Evolutionary conservation across 495 filamentous ascomycete genomes (phyloP).

Genomic region (Cairneyella variabilis): DNA sequence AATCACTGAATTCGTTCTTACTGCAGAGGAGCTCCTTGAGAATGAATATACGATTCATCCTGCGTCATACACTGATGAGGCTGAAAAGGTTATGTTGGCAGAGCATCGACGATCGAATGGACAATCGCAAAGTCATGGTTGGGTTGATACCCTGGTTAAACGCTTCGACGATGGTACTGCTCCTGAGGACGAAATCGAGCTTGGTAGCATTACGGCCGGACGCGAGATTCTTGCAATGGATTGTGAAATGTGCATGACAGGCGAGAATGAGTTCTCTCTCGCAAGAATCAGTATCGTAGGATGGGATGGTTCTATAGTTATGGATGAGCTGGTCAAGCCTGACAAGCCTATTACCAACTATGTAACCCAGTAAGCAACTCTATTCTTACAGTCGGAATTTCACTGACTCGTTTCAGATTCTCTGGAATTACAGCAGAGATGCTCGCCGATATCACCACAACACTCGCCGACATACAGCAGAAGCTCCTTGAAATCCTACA

Average conservation of each 20-base stretch:
- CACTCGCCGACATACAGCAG: constrained; percentile 75
- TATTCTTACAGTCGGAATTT: background rate
- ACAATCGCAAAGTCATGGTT: constrained; percentile 55
- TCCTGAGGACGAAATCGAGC: constrained; percentile 65
- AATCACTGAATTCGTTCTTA: constrained; percentile 71
- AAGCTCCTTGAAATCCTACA: constrained; percentile 69
- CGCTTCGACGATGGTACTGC: constrained; percentile 61
- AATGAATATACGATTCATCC: constrained; percentile 82
- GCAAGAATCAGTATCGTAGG: constrained; percentile 80
- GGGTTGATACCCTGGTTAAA: constrained; percentile 75
- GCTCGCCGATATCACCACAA: constrained; percentile 78
- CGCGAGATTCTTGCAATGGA: constrained; percentile 80
- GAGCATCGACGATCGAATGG: constrained; percentile 39
- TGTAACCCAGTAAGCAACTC: constrained; percentile 60
- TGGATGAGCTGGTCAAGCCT: constrained; percentile 92
- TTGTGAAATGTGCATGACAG: constrained; percentile 94
- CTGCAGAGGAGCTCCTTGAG: constrained; percentile 68
- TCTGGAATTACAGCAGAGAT: constrained; percentile 88
- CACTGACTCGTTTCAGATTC: constrained; percentile 32
- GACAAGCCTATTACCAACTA: constrained; percentile 82
- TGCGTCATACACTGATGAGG: constrained; percentile 46
- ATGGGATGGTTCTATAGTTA: constrained; percentile 78
- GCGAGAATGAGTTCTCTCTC: constrained; percentile 68
- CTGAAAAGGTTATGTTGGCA: constrained; percentile 40
- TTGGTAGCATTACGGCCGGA: constrained; percentile 79